phyloP scores from a whole-genome alignment of 78 protist genomes.

The Dictyostelium capitatum region DNA sequence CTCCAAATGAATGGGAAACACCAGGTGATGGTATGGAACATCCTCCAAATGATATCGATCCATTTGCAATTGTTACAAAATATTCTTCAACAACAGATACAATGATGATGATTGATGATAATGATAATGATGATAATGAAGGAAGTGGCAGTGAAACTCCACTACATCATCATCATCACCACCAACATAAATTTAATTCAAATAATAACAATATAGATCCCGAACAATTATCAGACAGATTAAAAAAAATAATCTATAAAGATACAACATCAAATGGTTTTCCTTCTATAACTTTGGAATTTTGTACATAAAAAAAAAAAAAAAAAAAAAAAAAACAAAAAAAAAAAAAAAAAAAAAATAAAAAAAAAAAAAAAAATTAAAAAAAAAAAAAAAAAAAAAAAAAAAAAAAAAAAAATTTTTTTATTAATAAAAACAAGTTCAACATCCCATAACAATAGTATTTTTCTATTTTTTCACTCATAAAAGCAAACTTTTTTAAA shows the following conservation, averaged over 20 bases:
- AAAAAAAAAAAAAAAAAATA: no score
- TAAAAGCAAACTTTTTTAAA: no score
- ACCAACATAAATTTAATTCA: background rate
- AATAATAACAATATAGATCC: conserved; percentile 18
- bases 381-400: background rate
- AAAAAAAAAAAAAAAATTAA: background rate
- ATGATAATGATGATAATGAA: background rate
- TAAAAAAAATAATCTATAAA: conserved; percentile 49
- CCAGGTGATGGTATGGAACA: conserved; percentile 71
- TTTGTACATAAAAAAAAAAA: conserved; percentile 65
- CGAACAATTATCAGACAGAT: background rate
- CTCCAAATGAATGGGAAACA: conserved; percentile 69
- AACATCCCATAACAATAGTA: no score
- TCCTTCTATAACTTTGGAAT: conserved; percentile 65
- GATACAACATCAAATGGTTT: conserved; percentile 44
- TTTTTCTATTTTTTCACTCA: no score
- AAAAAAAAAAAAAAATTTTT: no score
- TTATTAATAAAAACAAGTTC: no score
- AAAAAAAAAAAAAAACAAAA: conserved; percentile 4
- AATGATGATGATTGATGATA: background rate
- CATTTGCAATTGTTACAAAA: background rate
- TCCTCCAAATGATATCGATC: conserved; percentile 23
- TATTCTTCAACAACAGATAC: background rate
- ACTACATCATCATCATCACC: background rate
- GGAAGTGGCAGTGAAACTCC: background rate